Base-by-base conservation (phyloP, 495 filamentous ascomycete genomes). In the Hypoxylon perforatum region DNA sequence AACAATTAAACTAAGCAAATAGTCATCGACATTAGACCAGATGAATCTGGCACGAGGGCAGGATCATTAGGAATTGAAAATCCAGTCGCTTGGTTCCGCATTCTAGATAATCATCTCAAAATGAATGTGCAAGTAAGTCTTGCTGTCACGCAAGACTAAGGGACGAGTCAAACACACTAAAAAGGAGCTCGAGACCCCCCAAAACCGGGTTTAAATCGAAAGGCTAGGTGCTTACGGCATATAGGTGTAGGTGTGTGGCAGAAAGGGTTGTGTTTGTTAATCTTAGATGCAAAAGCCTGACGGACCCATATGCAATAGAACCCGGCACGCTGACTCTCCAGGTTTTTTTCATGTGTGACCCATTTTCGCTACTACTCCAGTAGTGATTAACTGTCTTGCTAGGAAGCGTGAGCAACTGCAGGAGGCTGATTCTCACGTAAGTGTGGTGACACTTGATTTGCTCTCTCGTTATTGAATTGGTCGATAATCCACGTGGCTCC, bases 401-500 rank as follows among this genome's bases (percentile, higher is more conserved):
- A 17, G 18, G 25, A 15, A 42, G 41, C 18, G 22, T 14, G 12
- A 47, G 19, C 38, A 47, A 28, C 46, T 18, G 30, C 23, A 28
- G 33, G 38, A 23, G 41, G 57, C 52, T 52, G 64, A 39, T 23
- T 28, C 33, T 36, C 41, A 48, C 30, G 33, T 33, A 46, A 53
- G 53, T 21, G 58, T 58, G 65, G 65, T 59, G 57, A 35, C 8
- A 55, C 47, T 36, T 35, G 35, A 41, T 41, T 48, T 63, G 59
- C 49, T 39, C 55, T 44, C 49, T 33, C 45, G 25, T 65, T 54
- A 41, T 19, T 18, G 36, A 19, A 19, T 41, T 21, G 48, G 25
- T n/a, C n/a, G 28, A 22, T 12, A 30, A 15, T 15, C 36, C 65
- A 69, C 65, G 65, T 69, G 65, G 49, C 55, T 60, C 60, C 65